These are phyloP conservation scores for Mucor indicus DNA, from an alignment of 371 early-diverging fungal species.

Conservation along the genomic window DNA sequence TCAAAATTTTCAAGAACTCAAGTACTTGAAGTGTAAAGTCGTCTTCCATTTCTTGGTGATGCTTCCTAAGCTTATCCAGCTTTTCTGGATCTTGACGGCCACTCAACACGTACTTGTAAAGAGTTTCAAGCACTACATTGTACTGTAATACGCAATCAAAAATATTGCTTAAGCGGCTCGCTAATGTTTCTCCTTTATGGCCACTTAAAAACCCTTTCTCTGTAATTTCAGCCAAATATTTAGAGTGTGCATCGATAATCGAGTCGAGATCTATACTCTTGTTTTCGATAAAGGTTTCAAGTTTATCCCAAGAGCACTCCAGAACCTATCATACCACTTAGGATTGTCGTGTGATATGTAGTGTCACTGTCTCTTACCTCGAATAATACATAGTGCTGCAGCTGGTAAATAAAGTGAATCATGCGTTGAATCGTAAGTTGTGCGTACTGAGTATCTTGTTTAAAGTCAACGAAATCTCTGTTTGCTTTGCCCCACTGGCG, in stretches of 20 bases:
- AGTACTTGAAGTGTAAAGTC: conserved; percentile 25
- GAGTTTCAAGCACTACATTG: conserved; percentile 27
- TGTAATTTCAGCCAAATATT: conserved; percentile 61
- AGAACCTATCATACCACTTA: no score
- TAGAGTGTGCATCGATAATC: conserved; percentile 68
- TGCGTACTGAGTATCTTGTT: conserved; percentile 59
- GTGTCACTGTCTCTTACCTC: no score
- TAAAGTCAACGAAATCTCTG: conserved; percentile 46
- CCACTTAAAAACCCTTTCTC: conserved; percentile 61
- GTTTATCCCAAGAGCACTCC: conserved; percentile 88
- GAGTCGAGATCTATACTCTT: conserved; percentile 69
- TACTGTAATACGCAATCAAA: conserved; percentile 41
- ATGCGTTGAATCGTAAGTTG: conserved; percentile 77
- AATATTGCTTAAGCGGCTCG: conserved; percentile 26
- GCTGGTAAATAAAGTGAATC: conserved; percentile 91
- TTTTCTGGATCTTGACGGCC: background rate
- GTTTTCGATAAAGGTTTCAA: conserved; percentile 60
- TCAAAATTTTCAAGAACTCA: conserved; percentile 53
- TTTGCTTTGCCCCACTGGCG: conserved; percentile 70
- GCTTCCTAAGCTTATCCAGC: conserved; percentile 24
- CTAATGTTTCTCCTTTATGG: conserved; percentile 29
- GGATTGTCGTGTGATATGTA: no score
- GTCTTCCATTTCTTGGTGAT: conserved; percentile 23
- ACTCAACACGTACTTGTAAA: conserved; percentile 27
- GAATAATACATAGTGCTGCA: conserved; percentile 85